Conservation (phyloP, 2,329 filamentous ascomycete species). For the Fusarium proliferatum region DNA sequence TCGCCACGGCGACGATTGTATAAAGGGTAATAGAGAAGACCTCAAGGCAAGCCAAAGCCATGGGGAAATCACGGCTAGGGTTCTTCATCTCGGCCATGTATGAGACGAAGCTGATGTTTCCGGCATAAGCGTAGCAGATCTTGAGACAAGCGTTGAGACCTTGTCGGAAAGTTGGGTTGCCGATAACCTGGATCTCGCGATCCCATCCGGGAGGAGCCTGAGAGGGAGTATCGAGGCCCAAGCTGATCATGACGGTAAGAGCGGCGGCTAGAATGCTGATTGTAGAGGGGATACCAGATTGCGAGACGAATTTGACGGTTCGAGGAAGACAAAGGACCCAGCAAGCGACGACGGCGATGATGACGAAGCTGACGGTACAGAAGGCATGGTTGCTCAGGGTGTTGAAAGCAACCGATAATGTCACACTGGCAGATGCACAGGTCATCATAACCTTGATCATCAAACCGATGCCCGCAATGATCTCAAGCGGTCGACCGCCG, state of each 20-base stretch:
- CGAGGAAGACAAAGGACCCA: constrained; percentile 72
- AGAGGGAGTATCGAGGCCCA: constrained; percentile 35
- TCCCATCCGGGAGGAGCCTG: constrained; percentile 44
- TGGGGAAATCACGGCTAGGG: constrained; percentile 47
- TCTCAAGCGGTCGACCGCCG: constrained; percentile 44
- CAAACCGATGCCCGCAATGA: constrained; percentile 66
- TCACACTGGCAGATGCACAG: constrained; percentile 72
- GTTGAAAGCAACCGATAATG: constrained; percentile 73
- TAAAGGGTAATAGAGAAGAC: constrained; percentile 50
- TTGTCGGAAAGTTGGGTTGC: constrained; percentile 41
- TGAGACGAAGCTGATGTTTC: constrained; percentile 47
- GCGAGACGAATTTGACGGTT: constrained; percentile 61
- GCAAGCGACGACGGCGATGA: constrained; percentile 69
- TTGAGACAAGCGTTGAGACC: constrained; percentile 45
- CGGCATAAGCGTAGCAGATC: constrained; percentile 47
- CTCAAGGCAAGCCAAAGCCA: constrained; percentile 48
- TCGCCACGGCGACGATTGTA: constrained; percentile 47
- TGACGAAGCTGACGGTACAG: constrained; percentile 73
- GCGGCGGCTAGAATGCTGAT: constrained; percentile 44
- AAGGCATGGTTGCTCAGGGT: constrained; percentile 69
- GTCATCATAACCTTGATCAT: constrained; percentile 78
- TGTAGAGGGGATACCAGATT: constrained; percentile 44
- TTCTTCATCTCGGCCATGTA: constrained; percentile 52
- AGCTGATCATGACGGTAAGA: constrained; percentile 46
- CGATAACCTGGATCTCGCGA: constrained; percentile 38